Conservation (phyloP, 2,329 filamentous ascomycete genomes). For the Exophiala sp. region DNA sequence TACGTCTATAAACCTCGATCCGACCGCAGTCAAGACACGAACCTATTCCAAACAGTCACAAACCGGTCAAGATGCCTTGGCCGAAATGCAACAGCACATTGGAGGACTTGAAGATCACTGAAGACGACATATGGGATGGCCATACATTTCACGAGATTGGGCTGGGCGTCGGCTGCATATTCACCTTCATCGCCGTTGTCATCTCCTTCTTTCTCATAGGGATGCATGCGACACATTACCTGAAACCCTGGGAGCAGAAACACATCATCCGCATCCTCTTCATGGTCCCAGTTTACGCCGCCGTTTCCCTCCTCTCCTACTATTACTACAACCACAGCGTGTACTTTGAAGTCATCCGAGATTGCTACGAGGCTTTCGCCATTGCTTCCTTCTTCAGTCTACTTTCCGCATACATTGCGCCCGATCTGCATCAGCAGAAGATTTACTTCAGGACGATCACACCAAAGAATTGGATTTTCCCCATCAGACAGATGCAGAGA, state of each 20-base stretch:
- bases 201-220: conserved; percentile 55
- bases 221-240: conserved; percentile 58
- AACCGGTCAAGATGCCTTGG: conserved; percentile 37
- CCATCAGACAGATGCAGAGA: conserved; percentile 65
- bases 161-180: conserved; percentile 52
- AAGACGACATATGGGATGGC: conserved; percentile 48
- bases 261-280: conserved; percentile 82
- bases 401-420: conserved; percentile 75
- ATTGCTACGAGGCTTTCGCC: conserved; percentile 86
- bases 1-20: not conserved
- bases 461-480: conserved; percentile 71
- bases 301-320: conserved; percentile 70
- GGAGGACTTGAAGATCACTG: conserved; percentile 45
- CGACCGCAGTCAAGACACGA: too few relatives aligned
- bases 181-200: conserved; percentile 50
- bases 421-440: conserved; percentile 75
- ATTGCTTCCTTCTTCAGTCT: conserved; percentile 84
- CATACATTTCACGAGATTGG: conserved; percentile 57
- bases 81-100: conserved; percentile 51
- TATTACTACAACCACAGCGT: conserved; percentile 72
- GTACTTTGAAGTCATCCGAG: conserved; percentile 75
- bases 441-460: conserved; percentile 69
- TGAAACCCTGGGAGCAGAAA: conserved; percentile 57
- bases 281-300: conserved; percentile 79
- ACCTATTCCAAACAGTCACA: not conserved